Evolutionary conservation across 2,329 filamentous ascomycete species (phyloP).

Genomic region (Periconia digitata): DNA sequence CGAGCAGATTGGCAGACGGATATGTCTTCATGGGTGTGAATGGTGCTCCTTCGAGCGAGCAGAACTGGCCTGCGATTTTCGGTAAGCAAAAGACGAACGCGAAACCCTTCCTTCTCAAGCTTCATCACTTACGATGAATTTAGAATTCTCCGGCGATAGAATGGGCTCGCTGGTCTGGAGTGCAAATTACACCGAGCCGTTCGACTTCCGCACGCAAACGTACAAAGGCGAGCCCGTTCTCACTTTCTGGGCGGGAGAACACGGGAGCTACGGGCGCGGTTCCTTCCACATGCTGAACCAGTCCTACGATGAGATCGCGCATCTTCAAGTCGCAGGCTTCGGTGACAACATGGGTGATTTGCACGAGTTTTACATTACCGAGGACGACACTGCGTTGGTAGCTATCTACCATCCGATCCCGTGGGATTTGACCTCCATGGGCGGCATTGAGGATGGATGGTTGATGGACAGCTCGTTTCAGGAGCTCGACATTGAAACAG

Average conservation of each 20-base stretch:
- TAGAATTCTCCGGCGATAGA: not conserved
- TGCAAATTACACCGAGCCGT: not conserved
- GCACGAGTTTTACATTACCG: conserved; percentile 50
- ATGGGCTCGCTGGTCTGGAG: not conserved
- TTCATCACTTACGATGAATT: not conserved
- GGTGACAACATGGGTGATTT: conserved; percentile 31
- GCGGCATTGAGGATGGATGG: conserved; percentile 40
- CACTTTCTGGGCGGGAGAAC: conserved; percentile 19
- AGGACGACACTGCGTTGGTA: conserved; percentile 46
- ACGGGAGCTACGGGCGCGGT: conserved; percentile 12
- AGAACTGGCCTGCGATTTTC: too few relatives aligned
- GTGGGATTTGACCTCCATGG: conserved; percentile 43
- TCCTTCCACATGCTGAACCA: not conserved
- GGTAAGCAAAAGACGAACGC: not conserved
- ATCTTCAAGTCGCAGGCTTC: conserved; percentile 6
- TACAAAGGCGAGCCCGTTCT: conserved; percentile 24
- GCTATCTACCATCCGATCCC: conserved; percentile 44
- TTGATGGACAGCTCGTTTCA: conserved; percentile 50
- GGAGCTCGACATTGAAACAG: conserved; percentile 46
- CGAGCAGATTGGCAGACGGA: too few relatives aligned
- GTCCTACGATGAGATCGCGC: not conserved
- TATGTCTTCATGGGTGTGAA: too few relatives aligned
- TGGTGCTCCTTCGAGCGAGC: too few relatives aligned
- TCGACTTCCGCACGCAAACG: conserved; percentile 1
- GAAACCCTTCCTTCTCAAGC: not conserved